These are phyloP conservation scores for Mercurialis annua DNA, from an alignment of 345 rosid genomes.

Conservation along the genomic window DNA sequence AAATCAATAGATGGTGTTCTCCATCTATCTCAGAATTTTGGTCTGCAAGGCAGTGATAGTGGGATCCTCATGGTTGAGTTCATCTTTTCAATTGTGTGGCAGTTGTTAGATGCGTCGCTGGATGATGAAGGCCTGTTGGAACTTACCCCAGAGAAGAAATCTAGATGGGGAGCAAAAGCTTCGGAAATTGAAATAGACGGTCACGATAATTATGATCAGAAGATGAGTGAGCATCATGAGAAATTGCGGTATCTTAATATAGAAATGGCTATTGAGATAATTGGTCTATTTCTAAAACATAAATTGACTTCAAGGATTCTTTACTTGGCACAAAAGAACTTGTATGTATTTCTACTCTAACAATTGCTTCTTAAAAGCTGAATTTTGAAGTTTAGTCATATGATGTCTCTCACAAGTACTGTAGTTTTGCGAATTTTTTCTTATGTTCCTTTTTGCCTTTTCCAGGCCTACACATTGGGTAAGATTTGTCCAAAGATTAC, in stretches of 20 bases:
- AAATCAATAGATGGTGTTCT: constrained; percentile 65
- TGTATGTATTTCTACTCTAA: constrained; percentile 37
- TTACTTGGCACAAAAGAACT: constrained; percentile 63
- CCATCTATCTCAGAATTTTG: constrained; percentile 74
- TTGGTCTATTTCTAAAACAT: constrained; percentile 64
- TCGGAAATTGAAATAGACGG: constrained; percentile 68
- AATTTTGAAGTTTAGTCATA: not conserved
- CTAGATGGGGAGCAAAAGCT: constrained; percentile 55
- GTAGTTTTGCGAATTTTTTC: not conserved
- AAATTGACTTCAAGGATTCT: constrained; percentile 74
- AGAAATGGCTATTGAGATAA: constrained; percentile 68
- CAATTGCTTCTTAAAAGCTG: not conserved
- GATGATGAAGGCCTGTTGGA: constrained; percentile 91
- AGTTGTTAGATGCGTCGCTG: constrained; percentile 84
- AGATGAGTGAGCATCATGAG: constrained; percentile 48
- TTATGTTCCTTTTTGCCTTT: not conserved
- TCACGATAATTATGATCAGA: constrained; percentile 40
- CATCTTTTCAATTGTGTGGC: constrained; percentile 75
- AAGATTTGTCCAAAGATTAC: constrained; percentile 54
- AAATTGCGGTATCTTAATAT: constrained; percentile 59
- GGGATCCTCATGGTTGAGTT: constrained; percentile 70
- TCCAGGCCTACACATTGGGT: constrained; percentile 76
- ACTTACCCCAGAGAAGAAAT: constrained; percentile 53
- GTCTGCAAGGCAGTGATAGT: constrained; percentile 53
- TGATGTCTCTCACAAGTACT: not conserved